Conservation (phyloP, 2,329 filamentous ascomycete species). For the Aspergillus pseudonomiae region DNA sequence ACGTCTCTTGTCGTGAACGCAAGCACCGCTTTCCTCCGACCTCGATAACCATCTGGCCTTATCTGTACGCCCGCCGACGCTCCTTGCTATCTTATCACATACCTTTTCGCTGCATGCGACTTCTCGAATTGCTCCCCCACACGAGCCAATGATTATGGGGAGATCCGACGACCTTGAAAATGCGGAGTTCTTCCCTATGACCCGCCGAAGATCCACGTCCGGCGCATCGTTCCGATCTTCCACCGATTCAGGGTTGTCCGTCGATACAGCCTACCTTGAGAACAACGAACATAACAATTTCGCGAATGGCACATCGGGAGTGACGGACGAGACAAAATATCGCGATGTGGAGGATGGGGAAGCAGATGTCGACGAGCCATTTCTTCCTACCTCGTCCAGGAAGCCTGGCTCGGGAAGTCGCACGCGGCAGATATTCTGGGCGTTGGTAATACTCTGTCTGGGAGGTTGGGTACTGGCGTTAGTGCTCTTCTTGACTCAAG, state of each 20-base stretch:
- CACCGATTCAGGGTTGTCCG: conserved; percentile 39
- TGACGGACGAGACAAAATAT: conserved; percentile 30
- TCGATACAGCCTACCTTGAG: conserved; percentile 35
- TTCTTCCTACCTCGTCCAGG: conserved; percentile 25
- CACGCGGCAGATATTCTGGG: conserved; percentile 44
- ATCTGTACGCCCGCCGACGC: neutral
- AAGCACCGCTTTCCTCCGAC: neutral
- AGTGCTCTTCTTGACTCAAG: conserved; percentile 44
- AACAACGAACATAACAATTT: conserved; percentile 26
- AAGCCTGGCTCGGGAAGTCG: conserved; percentile 32
- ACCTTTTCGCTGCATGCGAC: neutral
- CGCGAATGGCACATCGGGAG: conserved; percentile 10
- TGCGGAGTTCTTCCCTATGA: conserved; percentile 33
- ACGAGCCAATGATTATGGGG: conserved; percentile 28
- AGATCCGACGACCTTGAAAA: conserved; percentile 27
- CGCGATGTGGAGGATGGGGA: conserved; percentile 41
- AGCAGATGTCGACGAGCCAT: conserved; percentile 26
- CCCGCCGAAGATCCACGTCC: conserved; percentile 29
- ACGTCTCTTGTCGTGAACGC: neutral
- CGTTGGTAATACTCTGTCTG: conserved; percentile 43
- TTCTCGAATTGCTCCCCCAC: conserved; percentile 6
- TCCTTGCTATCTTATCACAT: neutral
- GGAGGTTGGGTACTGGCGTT: conserved; percentile 51
- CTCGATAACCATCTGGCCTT: neutral
- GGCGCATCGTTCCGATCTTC: conserved; percentile 30